A percentile compares a stretch with the other conserved stretches of the same genome.
These are phyloP conservation scores for Lactifluus subvellereus DNA, from an alignment of 768 basidiomycete genomes.

Conservation along the genomic window DNA sequence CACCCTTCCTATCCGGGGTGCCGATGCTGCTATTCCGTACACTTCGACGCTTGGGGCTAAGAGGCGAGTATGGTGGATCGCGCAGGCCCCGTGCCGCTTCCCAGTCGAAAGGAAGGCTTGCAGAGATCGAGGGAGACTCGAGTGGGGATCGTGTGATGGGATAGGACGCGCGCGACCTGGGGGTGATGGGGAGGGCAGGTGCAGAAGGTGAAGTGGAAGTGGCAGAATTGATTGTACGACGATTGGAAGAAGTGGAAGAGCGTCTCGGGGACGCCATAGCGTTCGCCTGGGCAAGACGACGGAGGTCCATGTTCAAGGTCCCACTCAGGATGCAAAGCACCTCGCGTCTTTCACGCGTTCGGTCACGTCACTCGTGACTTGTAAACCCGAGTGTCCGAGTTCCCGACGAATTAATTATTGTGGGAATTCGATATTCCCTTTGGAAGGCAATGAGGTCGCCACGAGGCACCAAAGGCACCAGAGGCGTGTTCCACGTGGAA, in stretches of 20 bases:
- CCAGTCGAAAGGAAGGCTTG: constrained; percentile 81
- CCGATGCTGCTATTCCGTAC: constrained; percentile 35
- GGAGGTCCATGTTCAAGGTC: constrained; percentile 36
- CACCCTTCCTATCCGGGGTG: constrained; percentile 29
- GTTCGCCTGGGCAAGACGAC: constrained; percentile 50
- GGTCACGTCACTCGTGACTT: constrained; percentile 13
- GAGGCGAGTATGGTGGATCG: constrained; percentile 69
- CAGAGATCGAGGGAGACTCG: constrained; percentile 66
- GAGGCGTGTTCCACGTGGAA: constrained; percentile 26
- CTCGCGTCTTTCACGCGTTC: constrained; percentile 14
- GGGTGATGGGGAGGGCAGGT: constrained; percentile 33
- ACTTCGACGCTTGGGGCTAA: constrained; percentile 42
- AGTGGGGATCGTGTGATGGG: constrained; percentile 53
- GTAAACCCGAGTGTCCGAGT: not conserved
- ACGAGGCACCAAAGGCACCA: constrained; percentile 15
- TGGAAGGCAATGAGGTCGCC: constrained; percentile 22
- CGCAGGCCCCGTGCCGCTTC: constrained; percentile 66
- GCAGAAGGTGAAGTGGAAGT: constrained; percentile 33
- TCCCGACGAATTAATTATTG: constrained; percentile 1
- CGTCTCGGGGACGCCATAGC: constrained; percentile 37
- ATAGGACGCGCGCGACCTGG: constrained; percentile 42
- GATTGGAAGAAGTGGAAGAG: constrained; percentile 7
- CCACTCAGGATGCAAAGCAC: not conserved
- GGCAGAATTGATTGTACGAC: constrained; percentile 23
- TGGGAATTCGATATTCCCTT: constrained; percentile 18